A percentile compares a stretch with the other conserved stretches of the same genome.
phyloP scores from a whole-genome alignment of 768 basidiomycete genomes.

The Trametes elegans region DNA sequence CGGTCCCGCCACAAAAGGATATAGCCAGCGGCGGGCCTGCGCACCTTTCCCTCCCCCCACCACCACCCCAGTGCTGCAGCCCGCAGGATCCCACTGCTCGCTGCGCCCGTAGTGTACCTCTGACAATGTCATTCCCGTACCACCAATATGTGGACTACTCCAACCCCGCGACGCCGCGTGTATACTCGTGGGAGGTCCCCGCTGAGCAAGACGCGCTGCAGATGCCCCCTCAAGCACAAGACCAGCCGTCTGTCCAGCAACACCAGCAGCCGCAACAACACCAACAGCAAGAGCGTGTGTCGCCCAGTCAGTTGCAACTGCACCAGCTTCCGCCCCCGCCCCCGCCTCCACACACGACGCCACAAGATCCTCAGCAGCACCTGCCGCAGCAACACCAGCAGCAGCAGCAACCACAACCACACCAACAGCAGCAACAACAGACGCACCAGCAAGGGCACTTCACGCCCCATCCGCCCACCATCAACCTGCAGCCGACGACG shows the following conservation, averaged over 20 bases:
- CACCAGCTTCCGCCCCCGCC: conserved; percentile 15
- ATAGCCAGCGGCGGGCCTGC: background rate
- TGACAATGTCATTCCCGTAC: conserved; percentile 24
- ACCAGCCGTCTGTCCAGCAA: conserved; percentile 6
- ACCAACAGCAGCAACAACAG: conserved; percentile 2
- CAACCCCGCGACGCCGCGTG: conserved; percentile 20
- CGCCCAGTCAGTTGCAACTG: conserved; percentile 16
- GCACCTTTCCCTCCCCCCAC: background rate
- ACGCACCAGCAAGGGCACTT: conserved; percentile 9
- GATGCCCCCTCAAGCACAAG: conserved; percentile 4
- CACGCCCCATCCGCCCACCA: conserved; percentile 10
- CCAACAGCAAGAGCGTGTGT: conserved; percentile 10
- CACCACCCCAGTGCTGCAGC: conserved; percentile 13
- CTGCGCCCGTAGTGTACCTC: conserved; percentile 8
- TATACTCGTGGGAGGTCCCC: conserved; percentile 21
- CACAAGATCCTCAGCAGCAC: conserved; percentile 7
- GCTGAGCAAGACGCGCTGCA: conserved; percentile 14
- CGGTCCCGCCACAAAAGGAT: conserved; percentile 14
- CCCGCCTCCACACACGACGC: background rate
- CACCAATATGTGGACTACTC: conserved; percentile 25
- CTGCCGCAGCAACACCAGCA: conserved; percentile 3
- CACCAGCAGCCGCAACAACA: conserved; percentile 9
- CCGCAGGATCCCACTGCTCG: background rate
- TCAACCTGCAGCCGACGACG: conserved; percentile 7
- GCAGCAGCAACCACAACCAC: conserved; percentile 3